These are phyloP conservation scores for Plasmodium fragile DNA, from an alignment of 169 alveolate genomes.

Conservation along the genomic window DNA sequence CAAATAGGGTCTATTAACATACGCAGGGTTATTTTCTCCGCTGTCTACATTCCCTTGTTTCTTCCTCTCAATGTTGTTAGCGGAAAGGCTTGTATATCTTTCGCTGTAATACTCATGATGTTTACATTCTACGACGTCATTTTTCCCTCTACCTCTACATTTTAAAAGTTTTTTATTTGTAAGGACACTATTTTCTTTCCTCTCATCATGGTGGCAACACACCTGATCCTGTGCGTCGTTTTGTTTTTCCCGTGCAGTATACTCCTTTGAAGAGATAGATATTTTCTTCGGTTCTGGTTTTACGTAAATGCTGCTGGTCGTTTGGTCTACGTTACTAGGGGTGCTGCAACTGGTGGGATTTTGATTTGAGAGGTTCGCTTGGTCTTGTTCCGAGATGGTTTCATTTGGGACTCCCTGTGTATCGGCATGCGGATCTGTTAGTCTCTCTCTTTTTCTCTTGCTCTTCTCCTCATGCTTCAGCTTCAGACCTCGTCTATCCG, in stretches of 20 bases:
- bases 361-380: not conserved
- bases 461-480: not conserved
- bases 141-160: not conserved
- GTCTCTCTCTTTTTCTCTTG: not conserved
- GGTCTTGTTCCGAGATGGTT: not conserved
- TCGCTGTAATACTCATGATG: conserved; percentile 7
- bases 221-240: not conserved
- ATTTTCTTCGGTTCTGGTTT: not conserved
- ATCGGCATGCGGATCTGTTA: not conserved
- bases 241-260: not conserved
- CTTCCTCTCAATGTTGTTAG: not conserved
- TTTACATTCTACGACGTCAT: not conserved
- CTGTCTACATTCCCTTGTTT: not conserved
- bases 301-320: not conserved
- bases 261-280: not conserved
- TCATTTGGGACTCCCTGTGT: not conserved
- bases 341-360: not conserved
- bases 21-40: not conserved
- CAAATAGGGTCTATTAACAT: not conserved
- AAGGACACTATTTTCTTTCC: not conserved
- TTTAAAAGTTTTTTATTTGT: not conserved
- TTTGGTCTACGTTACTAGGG: not conserved
- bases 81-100: not conserved
- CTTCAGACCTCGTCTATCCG: not conserved
- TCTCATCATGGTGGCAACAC: not conserved